Evolutionary conservation across 257 asterid genomes (phyloP), one percentile per base, ranked within the genome.

Genomic region (Ballota nigra): DNA sequence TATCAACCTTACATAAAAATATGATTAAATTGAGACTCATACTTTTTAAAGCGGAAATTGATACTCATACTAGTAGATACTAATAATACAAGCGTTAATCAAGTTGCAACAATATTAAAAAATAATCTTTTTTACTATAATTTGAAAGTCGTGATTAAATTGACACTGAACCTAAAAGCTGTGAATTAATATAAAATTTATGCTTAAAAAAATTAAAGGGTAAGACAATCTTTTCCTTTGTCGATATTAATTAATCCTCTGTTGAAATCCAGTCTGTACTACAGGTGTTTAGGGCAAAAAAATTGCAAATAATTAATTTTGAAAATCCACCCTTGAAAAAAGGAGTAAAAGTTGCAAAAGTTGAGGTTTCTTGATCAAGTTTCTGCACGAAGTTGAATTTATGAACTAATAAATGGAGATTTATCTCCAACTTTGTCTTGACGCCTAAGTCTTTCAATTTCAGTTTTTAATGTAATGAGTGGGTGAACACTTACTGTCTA

Each of bases 351-450:
- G 19, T 19, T 24, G 41, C 10, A 53, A 70, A 73, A 59, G 66
- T 29, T 36, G 70, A 78, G 73, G 82, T 78, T 81, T 80, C 60
- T 75, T 33, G 74, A 29, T 69, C 80, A 84, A 81, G 84, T 59
- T 76, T 75, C 62, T 73, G 55, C 58, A 23, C 73, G 74, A 73
- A 71, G 77, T 61, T 68, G 71, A 77, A 78, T 84, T 74, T 22
- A 68, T 73, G 6, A 68, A 77, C 22, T 78, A 75, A 71, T 69
- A 83, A 79, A 82, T 82, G 61, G 31, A 74, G 83, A 81, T 79
- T 77, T 76, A 43, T 78, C 75, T 78, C 83, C 83, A 82, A 76
- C 80, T 81, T 79, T 81, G 80, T 82, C 97, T 91, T 88, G 80
- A 73, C 76, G 81, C 67, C 69, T 77, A 87, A 83, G 91, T 75